A percentile compares a stretch with the other conserved stretches of the same genome.
phyloP scores from a whole-genome alignment of 129 eudicot genomes.

The Centella asiatica region DNA sequence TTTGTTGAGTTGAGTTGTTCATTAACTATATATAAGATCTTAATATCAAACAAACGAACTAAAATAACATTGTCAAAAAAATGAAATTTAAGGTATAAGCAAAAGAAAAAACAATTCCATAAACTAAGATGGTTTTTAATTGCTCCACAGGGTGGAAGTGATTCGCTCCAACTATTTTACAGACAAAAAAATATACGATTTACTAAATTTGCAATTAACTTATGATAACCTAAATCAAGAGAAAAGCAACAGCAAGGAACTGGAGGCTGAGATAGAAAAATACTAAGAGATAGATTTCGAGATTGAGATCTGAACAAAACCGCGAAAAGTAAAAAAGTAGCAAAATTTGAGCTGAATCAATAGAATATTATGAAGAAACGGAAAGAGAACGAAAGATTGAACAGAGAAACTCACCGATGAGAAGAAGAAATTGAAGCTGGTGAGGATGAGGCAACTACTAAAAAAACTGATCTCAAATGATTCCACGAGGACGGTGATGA shows the following conservation, averaged over 20 bases:
- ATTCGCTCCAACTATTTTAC: too few species aligned
- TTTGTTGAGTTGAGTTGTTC: too few species aligned
- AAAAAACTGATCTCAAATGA: constrained; percentile 58
- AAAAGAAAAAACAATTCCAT: not conserved
- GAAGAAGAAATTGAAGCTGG: constrained; percentile 53
- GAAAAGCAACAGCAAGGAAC: not conserved
- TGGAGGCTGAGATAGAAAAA: not conserved
- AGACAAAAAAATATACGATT: too few species aligned
- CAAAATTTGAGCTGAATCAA: not conserved
- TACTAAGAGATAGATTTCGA: not conserved
- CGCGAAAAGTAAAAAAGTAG: not conserved
- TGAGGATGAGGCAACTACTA: constrained; percentile 54
- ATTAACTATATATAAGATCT: too few species aligned
- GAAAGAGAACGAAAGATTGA: not conserved
- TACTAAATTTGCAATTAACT: not conserved
- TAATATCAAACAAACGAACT: too few species aligned
- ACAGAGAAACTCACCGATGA: constrained; percentile 50
- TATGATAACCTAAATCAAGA: not conserved
- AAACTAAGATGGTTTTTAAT: too few species aligned
- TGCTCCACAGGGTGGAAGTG: too few species aligned
- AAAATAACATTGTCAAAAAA: too few species aligned
- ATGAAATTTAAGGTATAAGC: not conserved
- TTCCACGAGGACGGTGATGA: not conserved
- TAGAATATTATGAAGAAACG: not conserved
- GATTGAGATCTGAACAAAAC: constrained; percentile 15